Conservation (phyloP, 2,329 filamentous ascomycete species). For the Sphaerulina vaccinii region DNA sequence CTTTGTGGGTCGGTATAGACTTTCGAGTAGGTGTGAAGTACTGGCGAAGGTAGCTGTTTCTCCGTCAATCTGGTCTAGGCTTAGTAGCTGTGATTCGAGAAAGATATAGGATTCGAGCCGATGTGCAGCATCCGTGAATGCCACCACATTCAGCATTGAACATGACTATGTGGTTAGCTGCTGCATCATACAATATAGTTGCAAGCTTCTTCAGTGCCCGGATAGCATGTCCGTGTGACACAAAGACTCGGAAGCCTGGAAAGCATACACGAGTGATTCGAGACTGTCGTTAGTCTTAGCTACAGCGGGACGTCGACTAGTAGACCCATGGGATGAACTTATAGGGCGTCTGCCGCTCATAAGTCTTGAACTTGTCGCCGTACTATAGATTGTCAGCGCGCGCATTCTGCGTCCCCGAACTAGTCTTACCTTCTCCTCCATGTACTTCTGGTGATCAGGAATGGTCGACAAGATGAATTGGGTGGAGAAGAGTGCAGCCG, state of each 20-base stretch:
- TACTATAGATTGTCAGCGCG: slow-evolving; percentile 34
- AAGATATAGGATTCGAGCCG: no score
- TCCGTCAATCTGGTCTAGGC: no score
- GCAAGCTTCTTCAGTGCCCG: neutral
- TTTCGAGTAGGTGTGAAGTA: no score
- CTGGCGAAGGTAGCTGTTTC: no score
- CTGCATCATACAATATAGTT: neutral
- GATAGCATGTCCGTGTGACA: no score
- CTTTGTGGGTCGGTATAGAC: no score
- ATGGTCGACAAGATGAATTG: slow-evolving; percentile 49
- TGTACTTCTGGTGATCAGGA: slow-evolving; percentile 52
- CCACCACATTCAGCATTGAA: neutral
- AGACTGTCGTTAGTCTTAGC: neutral
- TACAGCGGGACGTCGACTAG: neutral
- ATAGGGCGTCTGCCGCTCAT: slow-evolving; percentile 42
- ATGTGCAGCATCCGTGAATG: neutral
- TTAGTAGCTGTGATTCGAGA: no score
- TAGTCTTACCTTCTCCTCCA: slow-evolving; percentile 40
- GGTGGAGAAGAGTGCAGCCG: slow-evolving; percentile 44
- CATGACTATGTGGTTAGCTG: no score
- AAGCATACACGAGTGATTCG: neutral
- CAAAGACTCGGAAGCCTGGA: no score
- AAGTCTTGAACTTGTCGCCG: slow-evolving; percentile 40
- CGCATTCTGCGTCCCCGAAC: neutral
- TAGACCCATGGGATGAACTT: slow-evolving; percentile 40